phyloP scores from a whole-genome alignment of 2,329 filamentous ascomycete species.

The Xylaria sp. region DNA sequence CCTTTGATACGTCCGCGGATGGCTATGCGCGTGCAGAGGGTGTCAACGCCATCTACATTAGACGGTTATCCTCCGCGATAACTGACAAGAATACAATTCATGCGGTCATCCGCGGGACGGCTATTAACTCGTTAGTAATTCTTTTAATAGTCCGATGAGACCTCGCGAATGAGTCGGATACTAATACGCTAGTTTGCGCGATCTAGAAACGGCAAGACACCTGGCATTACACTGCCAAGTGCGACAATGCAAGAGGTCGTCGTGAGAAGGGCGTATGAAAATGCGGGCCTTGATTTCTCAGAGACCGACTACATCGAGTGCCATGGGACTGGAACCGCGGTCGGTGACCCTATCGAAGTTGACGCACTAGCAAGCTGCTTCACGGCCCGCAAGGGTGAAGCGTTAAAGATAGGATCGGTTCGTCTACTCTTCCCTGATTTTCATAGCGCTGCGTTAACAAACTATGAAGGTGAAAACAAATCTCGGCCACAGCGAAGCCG shows the following conservation, averaged over 20 bases:
- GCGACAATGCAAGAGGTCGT: conserved; percentile 49
- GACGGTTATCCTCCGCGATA: conserved; percentile 49
- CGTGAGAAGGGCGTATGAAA: conserved; percentile 51
- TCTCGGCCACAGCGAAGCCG: conserved; percentile 40
- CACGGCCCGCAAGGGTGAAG: background rate
- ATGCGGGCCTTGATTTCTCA: conserved; percentile 44
- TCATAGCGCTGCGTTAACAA: too few relatives aligned
- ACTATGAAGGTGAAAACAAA: conserved; percentile 33
- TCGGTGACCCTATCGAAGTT: background rate
- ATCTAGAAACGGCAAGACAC: conserved; percentile 55
- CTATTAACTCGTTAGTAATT: conserved; percentile 37
- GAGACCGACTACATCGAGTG: conserved; percentile 1
- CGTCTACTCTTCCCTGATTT: background rate
- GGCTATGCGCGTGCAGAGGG: background rate
- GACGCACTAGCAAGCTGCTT: background rate
- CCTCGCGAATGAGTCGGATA: background rate
- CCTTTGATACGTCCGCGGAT: background rate
- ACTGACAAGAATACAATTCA: conserved; percentile 36
- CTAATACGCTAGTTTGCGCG: background rate
- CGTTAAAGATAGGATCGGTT: conserved; percentile 5
- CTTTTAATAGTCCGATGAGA: too few relatives aligned
- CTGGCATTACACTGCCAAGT: conserved; percentile 60
- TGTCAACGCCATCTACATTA: background rate
- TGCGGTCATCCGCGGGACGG: conserved; percentile 33
- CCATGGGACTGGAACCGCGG: background rate